phyloP scores from a whole-genome alignment of 306 rosid genomes.

The Quercus parvula region DNA sequence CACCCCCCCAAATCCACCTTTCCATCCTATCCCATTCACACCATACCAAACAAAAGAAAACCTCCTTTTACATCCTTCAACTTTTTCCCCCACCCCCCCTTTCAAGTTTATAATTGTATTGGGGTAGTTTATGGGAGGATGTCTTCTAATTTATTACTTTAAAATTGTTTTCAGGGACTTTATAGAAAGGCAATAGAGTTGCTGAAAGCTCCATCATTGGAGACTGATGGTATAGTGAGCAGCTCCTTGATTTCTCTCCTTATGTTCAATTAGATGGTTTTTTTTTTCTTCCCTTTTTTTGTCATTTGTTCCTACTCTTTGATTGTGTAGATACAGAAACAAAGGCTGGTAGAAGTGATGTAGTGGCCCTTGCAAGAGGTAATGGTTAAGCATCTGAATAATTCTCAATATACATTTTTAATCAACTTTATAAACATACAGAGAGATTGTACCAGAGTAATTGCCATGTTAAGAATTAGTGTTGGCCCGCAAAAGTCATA shows the following conservation, averaged over 20 bases:
- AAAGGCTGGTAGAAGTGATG: conserved; percentile 44
- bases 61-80: no score
- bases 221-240: conserved; percentile 41
- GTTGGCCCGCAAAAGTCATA: not conserved
- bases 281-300: not conserved
- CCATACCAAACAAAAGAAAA: no score
- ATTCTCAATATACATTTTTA: not conserved
- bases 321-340: conserved; percentile 41
- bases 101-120: not conserved
- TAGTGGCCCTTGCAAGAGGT: conserved; percentile 89
- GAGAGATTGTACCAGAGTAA: not conserved
- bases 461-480: not conserved
- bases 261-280: not conserved
- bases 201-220: conserved; percentile 70
- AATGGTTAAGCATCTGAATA: conserved; percentile 26
- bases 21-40: no score
- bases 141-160: not conserved
- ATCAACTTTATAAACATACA: not conserved
- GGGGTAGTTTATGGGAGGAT: not conserved
- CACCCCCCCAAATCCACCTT: no score
- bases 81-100: no score
- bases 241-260: not conserved
- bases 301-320: not conserved
- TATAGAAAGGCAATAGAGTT: conserved; percentile 68
- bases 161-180: conserved; percentile 63